phyloP scores from a whole-genome alignment of 441 rosid species.

The Gossypium lobatum region DNA sequence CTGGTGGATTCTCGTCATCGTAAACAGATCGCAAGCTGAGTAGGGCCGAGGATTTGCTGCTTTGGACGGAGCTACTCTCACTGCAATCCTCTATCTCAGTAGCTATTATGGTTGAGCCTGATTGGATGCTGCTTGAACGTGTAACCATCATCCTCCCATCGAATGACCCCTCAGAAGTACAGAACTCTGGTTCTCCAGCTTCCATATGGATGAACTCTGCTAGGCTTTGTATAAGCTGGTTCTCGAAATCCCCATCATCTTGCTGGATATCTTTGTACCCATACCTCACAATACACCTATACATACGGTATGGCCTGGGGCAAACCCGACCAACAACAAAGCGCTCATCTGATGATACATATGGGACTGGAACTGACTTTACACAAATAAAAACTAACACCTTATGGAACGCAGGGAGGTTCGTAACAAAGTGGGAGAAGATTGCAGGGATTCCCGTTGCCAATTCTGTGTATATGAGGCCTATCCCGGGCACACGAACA shows the following conservation, averaged over 20 bases:
- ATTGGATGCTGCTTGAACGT: constrained; percentile 48
- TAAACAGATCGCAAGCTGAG: constrained; percentile 57
- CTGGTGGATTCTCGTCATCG: constrained; percentile 56
- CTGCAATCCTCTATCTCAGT: constrained; percentile 50
- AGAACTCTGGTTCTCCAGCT: constrained; percentile 56
- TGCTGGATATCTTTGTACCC: constrained; percentile 89
- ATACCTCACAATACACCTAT: constrained; percentile 85
- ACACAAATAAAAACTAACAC: constrained; percentile 88
- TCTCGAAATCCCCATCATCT: constrained; percentile 77
- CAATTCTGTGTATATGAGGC: constrained; percentile 80
- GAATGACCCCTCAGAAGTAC: constrained; percentile 49
- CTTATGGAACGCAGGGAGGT: constrained; percentile 87
- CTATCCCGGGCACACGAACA: constrained; percentile 91
- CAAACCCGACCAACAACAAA: constrained; percentile 89
- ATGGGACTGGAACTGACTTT: constrained; percentile 90
- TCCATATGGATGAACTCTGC: constrained; percentile 96
- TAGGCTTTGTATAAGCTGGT: constrained; percentile 76
- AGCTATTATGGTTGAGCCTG: constrained; percentile 43
- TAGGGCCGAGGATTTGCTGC: constrained; percentile 63
- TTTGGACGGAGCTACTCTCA: constrained; percentile 38
- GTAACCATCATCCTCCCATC: constrained; percentile 95
- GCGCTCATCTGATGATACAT: constrained; percentile 75
- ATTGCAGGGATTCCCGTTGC: constrained; percentile 91
- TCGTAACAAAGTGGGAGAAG: constrained; percentile 90
- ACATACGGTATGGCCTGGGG: constrained; percentile 90